phyloP scores from a whole-genome alignment of 805 yeast genomes.

The Candida insectorum region DNA sequence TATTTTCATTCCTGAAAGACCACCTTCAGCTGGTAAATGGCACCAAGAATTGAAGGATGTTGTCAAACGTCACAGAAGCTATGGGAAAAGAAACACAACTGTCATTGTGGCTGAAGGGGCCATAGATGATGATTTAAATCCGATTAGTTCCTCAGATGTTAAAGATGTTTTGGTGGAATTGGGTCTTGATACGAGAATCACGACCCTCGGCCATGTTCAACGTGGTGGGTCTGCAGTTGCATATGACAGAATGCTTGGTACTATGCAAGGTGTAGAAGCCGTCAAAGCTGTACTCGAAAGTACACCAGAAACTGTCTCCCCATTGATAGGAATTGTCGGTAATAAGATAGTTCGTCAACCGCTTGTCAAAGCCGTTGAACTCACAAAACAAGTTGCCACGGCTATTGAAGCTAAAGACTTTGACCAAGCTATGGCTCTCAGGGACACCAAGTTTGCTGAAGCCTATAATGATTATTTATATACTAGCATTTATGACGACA shows the following conservation, averaged over 20 bases:
- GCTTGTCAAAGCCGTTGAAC: conserved; percentile 66
- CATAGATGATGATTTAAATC: conserved; percentile 61
- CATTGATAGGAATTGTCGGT: conserved; percentile 72
- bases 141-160: conserved; percentile 64
- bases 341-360: conserved; percentile 67
- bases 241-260: conserved; percentile 66
- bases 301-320: conserved; percentile 71
- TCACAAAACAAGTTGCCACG: conserved; percentile 69
- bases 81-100: conserved; percentile 75
- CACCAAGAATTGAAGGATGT: conserved; percentile 62
- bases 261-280: conserved; percentile 80
- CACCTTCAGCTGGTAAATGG: conserved; percentile 65
- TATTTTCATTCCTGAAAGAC: conserved; percentile 77
- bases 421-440: conserved; percentile 62
- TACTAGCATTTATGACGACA: conserved; percentile 40
- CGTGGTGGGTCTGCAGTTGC: conserved; percentile 84
- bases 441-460: conserved; percentile 71
- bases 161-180: conserved; percentile 61
- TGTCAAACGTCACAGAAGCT: conserved; percentile 58
- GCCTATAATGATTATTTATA: conserved; percentile 61
- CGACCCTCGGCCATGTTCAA: conserved; percentile 78
- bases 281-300: conserved; percentile 69
- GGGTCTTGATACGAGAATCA: conserved; percentile 74
- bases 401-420: conserved; percentile 67
- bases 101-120: conserved; percentile 88